Conservation (phyloP, 495 filamentous ascomycete genomes). For the Neurospora tetrasperma region DNA sequence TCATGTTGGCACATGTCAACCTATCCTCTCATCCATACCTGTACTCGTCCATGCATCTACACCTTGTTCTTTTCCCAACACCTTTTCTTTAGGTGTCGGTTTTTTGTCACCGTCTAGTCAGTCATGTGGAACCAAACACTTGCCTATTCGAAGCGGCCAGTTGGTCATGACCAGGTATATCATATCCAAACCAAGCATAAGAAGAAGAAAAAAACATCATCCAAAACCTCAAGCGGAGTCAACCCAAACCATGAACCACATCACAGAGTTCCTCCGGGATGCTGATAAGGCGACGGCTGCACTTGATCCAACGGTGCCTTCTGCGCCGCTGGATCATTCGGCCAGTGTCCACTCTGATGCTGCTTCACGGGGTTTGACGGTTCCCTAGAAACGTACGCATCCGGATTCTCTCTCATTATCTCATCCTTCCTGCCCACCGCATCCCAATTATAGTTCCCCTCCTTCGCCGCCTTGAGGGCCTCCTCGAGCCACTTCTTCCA, state of each 20-base stretch:
- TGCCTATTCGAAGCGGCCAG: not conserved
- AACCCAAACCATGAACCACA: too few relatives aligned
- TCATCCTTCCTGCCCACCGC: conserved; percentile 39
- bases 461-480: conserved; percentile 30
- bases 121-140: not conserved
- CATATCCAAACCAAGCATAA: not conserved
- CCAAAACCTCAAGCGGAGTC: not conserved
- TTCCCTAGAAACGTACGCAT: conserved; percentile 1
- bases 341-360: not conserved
- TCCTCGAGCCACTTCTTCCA: conserved; percentile 45
- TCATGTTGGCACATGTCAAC: not conserved
- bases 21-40: not conserved
- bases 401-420: conserved; percentile 31
- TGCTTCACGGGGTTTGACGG: not conserved
- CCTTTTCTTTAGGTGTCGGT: not conserved
- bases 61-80: not conserved
- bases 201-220: not conserved
- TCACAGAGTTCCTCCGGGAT: not conserved
- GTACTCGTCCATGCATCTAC: not conserved
- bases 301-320: conserved; percentile 14
- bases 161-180: not conserved
- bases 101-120: not conserved
- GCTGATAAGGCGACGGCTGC: conserved; percentile 1
- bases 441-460: conserved; percentile 28
- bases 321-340: conserved; percentile 9